Evolutionary conservation across 164 flowering plant genomes (phyloP).

Genomic region (Nymphaea thermarum): DNA sequence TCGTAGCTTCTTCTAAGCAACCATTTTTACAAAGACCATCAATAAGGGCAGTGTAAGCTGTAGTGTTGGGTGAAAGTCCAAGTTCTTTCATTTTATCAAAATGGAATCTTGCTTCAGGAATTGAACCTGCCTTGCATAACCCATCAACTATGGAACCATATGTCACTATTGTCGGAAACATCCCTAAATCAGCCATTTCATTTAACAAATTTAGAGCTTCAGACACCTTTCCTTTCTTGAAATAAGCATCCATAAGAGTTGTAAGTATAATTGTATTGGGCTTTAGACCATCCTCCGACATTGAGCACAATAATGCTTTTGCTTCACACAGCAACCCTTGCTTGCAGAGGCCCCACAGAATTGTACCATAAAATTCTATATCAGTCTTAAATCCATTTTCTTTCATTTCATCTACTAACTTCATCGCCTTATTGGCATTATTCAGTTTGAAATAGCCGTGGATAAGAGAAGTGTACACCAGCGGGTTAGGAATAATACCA

Average conservation of each 20-base stretch:
- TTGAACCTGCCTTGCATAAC: conserved; percentile 50
- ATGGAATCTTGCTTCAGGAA: conserved; percentile 48
- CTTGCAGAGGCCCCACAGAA: conserved; percentile 65
- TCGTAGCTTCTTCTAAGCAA: conserved; percentile 38
- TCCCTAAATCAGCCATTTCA: conserved; percentile 44
- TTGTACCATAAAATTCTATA: conserved; percentile 43
- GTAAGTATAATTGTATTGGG: conserved; percentile 51
- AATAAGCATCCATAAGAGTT: conserved; percentile 53
- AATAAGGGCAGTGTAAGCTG: conserved; percentile 58
- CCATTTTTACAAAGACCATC: conserved; percentile 59
- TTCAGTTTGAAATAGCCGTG: conserved; percentile 56
- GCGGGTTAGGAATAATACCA: conserved; percentile 39
- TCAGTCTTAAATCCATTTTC: conserved; percentile 36
- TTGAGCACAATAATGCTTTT: conserved; percentile 31
- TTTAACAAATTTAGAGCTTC: conserved; percentile 48
- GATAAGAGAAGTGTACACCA: conserved; percentile 50
- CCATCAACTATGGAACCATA: conserved; percentile 66
- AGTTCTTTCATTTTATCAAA: conserved; percentile 32
- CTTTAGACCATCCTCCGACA: conserved; percentile 30
- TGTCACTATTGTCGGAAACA: conserved; percentile 49
- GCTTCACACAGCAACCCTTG: conserved; percentile 47
- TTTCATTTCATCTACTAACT: conserved; percentile 40
- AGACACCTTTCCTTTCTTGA: conserved; percentile 42
- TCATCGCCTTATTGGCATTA: conserved; percentile 32
- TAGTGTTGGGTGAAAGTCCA: conserved; percentile 48